phyloP scores from a whole-genome alignment of 2,329 filamentous ascomycete genomes.

The Calonectria honghensis region DNA sequence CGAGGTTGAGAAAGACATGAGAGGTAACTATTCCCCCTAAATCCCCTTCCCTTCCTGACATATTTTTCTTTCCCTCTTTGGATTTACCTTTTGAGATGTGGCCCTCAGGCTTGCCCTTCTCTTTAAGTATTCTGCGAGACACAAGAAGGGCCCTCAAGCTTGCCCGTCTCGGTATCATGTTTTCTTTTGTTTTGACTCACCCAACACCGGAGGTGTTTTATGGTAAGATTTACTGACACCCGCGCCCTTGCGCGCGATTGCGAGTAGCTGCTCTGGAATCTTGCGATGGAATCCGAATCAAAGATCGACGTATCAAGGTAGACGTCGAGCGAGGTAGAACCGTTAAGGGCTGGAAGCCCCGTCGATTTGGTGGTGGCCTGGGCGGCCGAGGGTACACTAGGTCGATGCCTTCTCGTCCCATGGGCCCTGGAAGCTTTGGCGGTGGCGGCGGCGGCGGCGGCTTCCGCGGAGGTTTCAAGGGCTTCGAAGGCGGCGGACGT shows the following conservation, averaged over 20 bases:
- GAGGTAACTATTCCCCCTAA: conserved; percentile 82
- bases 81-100: conserved; percentile 60
- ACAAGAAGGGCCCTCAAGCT: conserved; percentile 72
- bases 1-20: conserved; percentile 98
- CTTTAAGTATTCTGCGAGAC: conserved; percentile 67
- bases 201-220: conserved; percentile 55
- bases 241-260: conserved; percentile 74
- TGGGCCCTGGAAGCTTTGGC: conserved; percentile 75
- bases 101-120: conserved; percentile 66
- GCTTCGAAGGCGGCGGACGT: conserved; percentile 67
- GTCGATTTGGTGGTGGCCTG: conserved; percentile 92
- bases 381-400: conserved; percentile 96
- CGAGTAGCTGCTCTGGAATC: conserved; percentile 90
- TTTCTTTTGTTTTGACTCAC: conserved; percentile 52
- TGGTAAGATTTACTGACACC: conserved; percentile 82
- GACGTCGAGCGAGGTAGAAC: conserved; percentile 98
- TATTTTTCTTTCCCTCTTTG: conserved; percentile 46
- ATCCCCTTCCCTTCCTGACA: conserved; percentile 56
- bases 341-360: conserved; percentile 93
- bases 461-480: conserved; percentile 67
- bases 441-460: conserved; percentile 68
- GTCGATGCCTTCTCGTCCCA: conserved; percentile 82
- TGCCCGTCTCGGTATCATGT: conserved; percentile 68
- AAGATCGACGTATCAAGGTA: conserved; percentile 92
- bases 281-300: conserved; percentile 92